A percentile compares a stretch with the other conserved stretches of the same genome.
Conservation (phyloP, 2,329 filamentous ascomycete genomes). For the Fusarium sp. region DNA sequence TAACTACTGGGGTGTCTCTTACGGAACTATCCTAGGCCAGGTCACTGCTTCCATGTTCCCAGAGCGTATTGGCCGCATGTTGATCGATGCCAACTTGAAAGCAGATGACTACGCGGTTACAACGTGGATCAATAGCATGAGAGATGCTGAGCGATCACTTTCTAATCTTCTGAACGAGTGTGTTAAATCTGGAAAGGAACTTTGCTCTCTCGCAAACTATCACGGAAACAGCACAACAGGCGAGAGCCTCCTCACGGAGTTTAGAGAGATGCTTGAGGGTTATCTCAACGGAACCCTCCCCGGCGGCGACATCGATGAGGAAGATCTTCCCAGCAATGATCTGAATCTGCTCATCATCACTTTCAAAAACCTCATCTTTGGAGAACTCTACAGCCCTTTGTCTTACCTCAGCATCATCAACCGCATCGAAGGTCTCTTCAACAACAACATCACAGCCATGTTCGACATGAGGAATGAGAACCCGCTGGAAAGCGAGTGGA, state of each 20-base stretch:
- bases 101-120: slow-evolving; percentile 16
- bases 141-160: neutral
- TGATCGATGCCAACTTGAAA: slow-evolving; percentile 30
- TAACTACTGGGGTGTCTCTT: slow-evolving; percentile 48
- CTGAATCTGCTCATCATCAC: neutral
- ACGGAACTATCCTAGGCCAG: slow-evolving; percentile 34
- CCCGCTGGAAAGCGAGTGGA: neutral
- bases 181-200: neutral
- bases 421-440: neutral
- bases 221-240: neutral
- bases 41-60: slow-evolving; percentile 39
- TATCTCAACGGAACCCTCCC: neutral
- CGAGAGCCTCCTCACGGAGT: neutral
- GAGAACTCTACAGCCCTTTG: neutral
- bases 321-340: neutral
- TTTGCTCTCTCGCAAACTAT: neutral
- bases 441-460: neutral
- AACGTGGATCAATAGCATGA: neutral
- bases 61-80: slow-evolving; percentile 26
- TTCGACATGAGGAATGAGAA: neutral
- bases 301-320: neutral
- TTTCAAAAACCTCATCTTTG: neutral
- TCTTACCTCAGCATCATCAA: neutral
- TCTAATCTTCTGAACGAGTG: slow-evolving; percentile 2
- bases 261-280: neutral